Percentiles rank a stretch among this genome's conserved stretches.
Conservation (phyloP, 257 asterid genomes). For the Przewalskia tangutica region DNA sequence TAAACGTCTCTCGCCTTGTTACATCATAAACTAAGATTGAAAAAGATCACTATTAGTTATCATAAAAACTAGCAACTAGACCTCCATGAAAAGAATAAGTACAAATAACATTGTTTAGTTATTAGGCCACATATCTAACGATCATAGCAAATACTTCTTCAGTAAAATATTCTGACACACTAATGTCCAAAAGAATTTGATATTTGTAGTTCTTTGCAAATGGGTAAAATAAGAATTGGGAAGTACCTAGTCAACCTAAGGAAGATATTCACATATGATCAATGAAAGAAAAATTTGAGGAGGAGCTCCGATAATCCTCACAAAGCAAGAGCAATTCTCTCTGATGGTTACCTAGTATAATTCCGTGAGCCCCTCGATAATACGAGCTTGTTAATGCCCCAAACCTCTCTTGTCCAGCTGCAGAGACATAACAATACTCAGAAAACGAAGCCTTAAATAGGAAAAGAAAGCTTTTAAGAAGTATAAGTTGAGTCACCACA, state of each 20-base stretch:
- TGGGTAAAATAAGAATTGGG: too few relatives aligned
- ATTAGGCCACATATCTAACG: background rate
- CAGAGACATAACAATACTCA: conserved; percentile 8
- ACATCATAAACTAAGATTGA: conserved; percentile 57
- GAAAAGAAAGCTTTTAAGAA: background rate
- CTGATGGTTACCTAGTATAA: conserved; percentile 50
- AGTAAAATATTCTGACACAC: too few relatives aligned
- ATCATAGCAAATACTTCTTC: background rate
- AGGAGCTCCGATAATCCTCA: background rate
- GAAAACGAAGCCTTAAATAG: background rate
- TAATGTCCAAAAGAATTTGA: too few relatives aligned
- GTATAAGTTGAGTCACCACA: background rate
- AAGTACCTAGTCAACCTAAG: background rate
- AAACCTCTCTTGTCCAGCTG: conserved; percentile 89
- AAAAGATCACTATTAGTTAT: background rate
- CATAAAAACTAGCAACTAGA: background rate
- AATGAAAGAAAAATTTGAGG: background rate
- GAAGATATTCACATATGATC: background rate
- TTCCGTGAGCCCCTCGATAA: conserved; percentile 89
- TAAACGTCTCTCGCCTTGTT: conserved; percentile 74
- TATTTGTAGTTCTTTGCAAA: background rate
- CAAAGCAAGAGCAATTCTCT: background rate
- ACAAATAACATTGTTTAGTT: background rate
- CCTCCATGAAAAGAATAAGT: background rate
- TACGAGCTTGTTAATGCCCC: conserved; percentile 67